Base-by-base conservation (phyloP, 805 yeast genomes). In the Candida verbasci region DNA sequence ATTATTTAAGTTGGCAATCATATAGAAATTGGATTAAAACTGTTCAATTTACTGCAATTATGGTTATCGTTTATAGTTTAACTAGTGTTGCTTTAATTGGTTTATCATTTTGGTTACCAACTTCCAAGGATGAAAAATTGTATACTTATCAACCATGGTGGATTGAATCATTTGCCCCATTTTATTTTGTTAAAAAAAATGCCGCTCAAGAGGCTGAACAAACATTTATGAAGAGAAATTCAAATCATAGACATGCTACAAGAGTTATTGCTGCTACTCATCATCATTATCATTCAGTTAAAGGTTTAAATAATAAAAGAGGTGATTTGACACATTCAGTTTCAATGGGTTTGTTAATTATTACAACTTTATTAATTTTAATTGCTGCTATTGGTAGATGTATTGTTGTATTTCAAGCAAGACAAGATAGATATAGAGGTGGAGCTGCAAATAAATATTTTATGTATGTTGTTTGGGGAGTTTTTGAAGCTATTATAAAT, bases 111-210 rank as follows among this genome's bases (percentile, higher is more conserved):
- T 60, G 79, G 52, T 71, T 72, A 38, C 78, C 86, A n/a, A 74
- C 84, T 10, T 41, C 61, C 24, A 61, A 58, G 32, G 77, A 76
- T 44, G 69, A 67, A 43, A 53, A 58, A 24, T 63, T 79, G 24
- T 69, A 74, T 49, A 77, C 78, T 45, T 82, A 76, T 55, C 85
- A 78, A 55, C 86, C 94, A 26, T 80, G 82, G 73, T 84, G 93
- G 93, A 77, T 84, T 52, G 78, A 79, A 56, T 69, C 76, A 5
- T 81, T 82, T 47, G 51, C 62, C 20, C 69, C 80, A 12, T 63
- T 68, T 35, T 84, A 83, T 56, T 83, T 68, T 58, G 80, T 78
- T n/a, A 64, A 68, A 45, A 70, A 68, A 40, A 68, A 69, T 37
- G 77, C 86, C 1, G 62, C 71, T 7, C 60, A 60, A 38, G 56